Percentiles rank a stretch among this genome's conserved stretches.
phyloP scores from a whole-genome alignment of 306 rosid genomes.

The Vicia villosa region DNA sequence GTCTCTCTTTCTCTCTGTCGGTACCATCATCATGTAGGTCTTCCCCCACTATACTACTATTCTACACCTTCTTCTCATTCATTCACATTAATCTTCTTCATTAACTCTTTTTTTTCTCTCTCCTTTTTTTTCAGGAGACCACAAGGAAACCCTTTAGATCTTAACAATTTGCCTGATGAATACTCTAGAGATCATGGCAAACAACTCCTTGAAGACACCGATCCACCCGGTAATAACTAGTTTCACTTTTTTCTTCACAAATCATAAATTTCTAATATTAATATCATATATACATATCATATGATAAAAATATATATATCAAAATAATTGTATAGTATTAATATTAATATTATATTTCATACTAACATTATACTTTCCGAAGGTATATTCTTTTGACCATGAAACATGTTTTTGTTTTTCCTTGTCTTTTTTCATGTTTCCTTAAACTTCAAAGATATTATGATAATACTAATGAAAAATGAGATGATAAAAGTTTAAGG shows the following conservation, averaged over 20 bases:
- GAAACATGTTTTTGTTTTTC: constrained; percentile 3
- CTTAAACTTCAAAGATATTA: neutral
- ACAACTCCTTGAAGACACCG: constrained; percentile 54
- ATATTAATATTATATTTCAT: no score
- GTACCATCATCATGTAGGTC: constrained; percentile 90
- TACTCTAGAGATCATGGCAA: constrained; percentile 55
- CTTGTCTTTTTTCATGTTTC: neutral
- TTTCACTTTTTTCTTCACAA: neutral
- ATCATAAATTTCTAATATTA: no score
- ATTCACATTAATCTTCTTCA: constrained; percentile 12
- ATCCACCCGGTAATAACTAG: constrained; percentile 45
- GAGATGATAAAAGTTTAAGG: constrained; percentile 2
- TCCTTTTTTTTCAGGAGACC: constrained; percentile 69
- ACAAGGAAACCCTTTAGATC: constrained; percentile 79
- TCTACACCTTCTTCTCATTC: neutral
- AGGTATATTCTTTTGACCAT: constrained; percentile 30
- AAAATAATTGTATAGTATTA: no score
- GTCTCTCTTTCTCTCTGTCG: constrained; percentile 63
- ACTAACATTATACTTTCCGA: no score
- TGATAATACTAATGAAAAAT: no score
- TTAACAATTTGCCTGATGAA: constrained; percentile 91
- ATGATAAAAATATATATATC: no score
- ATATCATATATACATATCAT: no score
- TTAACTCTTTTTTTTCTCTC: constrained; percentile 12
- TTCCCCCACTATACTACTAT: constrained; percentile 47